Evolutionary conservation across 2,329 filamentous ascomycete genomes (phyloP).

Genomic region (Cladosporium oxysporum): DNA sequence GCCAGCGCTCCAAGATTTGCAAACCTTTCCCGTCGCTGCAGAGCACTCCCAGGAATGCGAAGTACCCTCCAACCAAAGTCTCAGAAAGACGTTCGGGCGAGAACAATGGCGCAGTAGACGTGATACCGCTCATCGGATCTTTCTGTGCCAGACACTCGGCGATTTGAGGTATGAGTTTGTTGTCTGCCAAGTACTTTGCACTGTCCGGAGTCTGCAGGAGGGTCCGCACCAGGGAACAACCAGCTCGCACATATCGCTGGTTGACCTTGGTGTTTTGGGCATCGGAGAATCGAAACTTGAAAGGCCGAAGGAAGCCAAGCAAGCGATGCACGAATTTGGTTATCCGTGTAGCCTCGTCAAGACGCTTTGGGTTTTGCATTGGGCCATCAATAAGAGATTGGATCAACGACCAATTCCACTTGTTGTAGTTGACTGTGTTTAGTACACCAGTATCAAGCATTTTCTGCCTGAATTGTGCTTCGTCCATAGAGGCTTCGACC

Average conservation of each 20-base stretch:
- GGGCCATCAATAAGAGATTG: conserved; percentile 90
- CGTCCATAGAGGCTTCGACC: conserved; percentile 62
- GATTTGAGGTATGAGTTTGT: conserved; percentile 89
- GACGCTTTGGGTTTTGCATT: conserved; percentile 81
- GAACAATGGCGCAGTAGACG: conserved; percentile 85
- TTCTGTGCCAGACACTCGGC: conserved; percentile 95
- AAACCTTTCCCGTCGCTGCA: conserved; percentile 81
- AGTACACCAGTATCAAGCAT: conserved; percentile 81
- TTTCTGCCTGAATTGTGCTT: conserved; percentile 62
- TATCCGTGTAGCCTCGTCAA: conserved; percentile 91
- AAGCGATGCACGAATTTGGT: conserved; percentile 96
- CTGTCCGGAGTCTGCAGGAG: conserved; percentile 85
- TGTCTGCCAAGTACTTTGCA: conserved; percentile 80
- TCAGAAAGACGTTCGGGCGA: conserved; percentile 80
- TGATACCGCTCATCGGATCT: conserved; percentile 73
- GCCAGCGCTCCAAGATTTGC: conserved; percentile 90
- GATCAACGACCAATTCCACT: conserved; percentile 98
- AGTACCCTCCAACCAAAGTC: conserved; percentile 89
- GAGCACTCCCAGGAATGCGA: conserved; percentile 84
- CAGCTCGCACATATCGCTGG: conserved; percentile 88
- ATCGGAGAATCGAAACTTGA: conserved; percentile 93
- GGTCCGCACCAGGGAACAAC: conserved; percentile 84
- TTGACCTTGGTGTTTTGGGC: conserved; percentile 88
- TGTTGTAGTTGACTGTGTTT: conserved; percentile 83
- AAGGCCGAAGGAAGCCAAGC: conserved; percentile 92